phyloP scores from a whole-genome alignment of 2,329 filamentous ascomycete species.

The Thelonectria discophora region DNA sequence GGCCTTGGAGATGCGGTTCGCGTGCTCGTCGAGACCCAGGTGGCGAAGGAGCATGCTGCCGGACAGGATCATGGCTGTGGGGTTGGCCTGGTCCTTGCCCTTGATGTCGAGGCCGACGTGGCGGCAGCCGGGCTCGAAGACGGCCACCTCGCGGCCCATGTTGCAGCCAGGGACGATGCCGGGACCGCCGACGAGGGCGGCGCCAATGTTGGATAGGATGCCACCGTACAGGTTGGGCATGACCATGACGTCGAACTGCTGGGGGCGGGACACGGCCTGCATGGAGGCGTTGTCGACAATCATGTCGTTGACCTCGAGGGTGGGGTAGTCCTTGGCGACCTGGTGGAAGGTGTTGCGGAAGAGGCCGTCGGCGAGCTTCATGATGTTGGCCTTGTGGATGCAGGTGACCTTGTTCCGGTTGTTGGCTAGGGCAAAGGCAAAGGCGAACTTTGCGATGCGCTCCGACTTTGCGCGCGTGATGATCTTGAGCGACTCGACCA shows the following conservation, averaged over 20 bases:
- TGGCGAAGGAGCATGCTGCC: constrained; percentile 98
- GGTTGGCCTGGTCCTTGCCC: constrained; percentile 99
- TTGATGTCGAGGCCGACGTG: constrained; percentile 99
- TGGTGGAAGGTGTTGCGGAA: constrained; percentile 98
- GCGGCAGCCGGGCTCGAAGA: constrained; percentile 98
- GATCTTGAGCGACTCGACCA: constrained; percentile 99
- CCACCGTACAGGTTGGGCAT: constrained; percentile 99
- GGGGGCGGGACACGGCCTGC: constrained; percentile 95
- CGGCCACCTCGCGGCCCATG: constrained; percentile 97
- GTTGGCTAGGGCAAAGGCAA: constrained; percentile 97
- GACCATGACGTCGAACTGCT: constrained; percentile 99
- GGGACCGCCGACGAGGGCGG: constrained; percentile 94
- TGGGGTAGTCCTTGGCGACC: constrained; percentile 93
- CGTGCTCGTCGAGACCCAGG: constrained; percentile 96
- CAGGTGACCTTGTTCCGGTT: constrained; percentile 99
- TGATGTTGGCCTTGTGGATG: constrained; percentile 99
- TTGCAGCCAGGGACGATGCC: constrained; percentile 98
- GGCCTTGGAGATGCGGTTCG: constrained; percentile 95
- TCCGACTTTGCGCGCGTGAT: constrained; percentile 99
- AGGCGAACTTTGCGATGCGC: constrained; percentile 98
- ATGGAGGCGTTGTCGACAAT: constrained; percentile 99
- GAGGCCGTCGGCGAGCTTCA: constrained; percentile 98
- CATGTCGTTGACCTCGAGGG: constrained; percentile 97
- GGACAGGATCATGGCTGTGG: constrained; percentile 92
- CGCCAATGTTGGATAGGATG: constrained; percentile 98